Conservation (phyloP, 441 rosid species). For the Viola pubescens region DNA sequence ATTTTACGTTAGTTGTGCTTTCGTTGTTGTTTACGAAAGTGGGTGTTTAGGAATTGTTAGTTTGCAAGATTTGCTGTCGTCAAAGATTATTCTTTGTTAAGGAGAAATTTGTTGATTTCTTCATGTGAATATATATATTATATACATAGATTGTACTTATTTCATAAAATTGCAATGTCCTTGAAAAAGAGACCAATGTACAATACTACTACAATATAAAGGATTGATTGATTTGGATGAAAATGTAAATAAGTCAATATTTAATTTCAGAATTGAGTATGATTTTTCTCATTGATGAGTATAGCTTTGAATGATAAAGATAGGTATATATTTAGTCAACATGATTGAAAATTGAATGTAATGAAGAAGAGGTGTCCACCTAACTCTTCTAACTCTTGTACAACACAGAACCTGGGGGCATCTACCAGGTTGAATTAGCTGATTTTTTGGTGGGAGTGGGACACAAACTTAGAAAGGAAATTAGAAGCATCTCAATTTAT, state of each 20-base stretch:
- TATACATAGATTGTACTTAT: slow-evolving; percentile 16
- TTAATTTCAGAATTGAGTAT: neutral
- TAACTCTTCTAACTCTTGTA: too few relatives aligned
- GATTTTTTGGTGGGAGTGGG: too few relatives aligned
- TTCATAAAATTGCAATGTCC: neutral
- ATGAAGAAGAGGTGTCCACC: too few relatives aligned
- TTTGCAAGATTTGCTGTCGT: slow-evolving; percentile 2
- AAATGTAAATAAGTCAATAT: slow-evolving; percentile 12
- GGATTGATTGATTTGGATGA: slow-evolving; percentile 1
- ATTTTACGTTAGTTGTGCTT: neutral
- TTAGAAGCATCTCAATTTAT: too few relatives aligned
- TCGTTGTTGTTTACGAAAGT: neutral
- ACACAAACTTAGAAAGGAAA: too few relatives aligned
- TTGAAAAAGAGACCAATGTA: neutral
- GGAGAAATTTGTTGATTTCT: neutral
- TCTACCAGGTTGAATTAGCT: too few relatives aligned
- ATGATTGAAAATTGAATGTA: too few relatives aligned
- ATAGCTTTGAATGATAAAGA: neutral
- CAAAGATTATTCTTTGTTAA: slow-evolving; percentile 35
- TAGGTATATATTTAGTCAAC: neutral
- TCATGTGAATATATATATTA: slow-evolving; percentile 25
- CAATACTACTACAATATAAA: neutral
- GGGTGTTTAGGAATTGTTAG: neutral
- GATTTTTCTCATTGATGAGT: too few relatives aligned
- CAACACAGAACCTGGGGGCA: too few relatives aligned